These are phyloP conservation scores for Pontederia crassipes DNA, from an alignment of 176 grass and related monocot genomes.

Conservation along the genomic window DNA sequence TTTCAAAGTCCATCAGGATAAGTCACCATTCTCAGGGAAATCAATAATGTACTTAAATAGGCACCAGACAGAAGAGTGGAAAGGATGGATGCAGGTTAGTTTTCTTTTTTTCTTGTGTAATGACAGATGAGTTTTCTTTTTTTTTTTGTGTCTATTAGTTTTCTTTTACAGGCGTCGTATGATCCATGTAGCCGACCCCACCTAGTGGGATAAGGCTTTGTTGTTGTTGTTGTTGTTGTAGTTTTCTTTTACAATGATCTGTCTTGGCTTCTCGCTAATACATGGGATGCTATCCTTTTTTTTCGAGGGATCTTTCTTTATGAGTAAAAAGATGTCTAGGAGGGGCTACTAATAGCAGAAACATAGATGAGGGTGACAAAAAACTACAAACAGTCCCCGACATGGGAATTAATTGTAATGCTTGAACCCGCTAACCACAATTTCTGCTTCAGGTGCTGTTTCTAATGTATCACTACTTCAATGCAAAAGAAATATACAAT, in stretches of 20 bases:
- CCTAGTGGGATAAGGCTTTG: too few relatives aligned
- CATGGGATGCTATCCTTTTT: too few relatives aligned
- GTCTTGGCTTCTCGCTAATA: too few relatives aligned
- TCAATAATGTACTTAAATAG: constrained; percentile 86
- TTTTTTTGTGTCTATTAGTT: not conserved
- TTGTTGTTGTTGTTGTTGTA: too few relatives aligned
- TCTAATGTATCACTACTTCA: constrained; percentile 99
- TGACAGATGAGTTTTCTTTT: not conserved
- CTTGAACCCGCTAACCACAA: constrained; percentile 8
- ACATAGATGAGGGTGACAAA: too few relatives aligned
- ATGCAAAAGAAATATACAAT: constrained; percentile 99
- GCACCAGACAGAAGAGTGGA: constrained; percentile 99
- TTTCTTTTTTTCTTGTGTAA: constrained; percentile 3
- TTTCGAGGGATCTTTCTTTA: too few relatives aligned
- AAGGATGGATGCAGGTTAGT: constrained; percentile 98
- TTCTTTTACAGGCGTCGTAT: too few relatives aligned
- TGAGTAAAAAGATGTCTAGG: too few relatives aligned
- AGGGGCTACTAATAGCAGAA: too few relatives aligned
- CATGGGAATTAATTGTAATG: too few relatives aligned
- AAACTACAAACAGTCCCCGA: not conserved
- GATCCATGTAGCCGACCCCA: too few relatives aligned
- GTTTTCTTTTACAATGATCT: not conserved
- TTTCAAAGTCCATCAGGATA: constrained; percentile 92
- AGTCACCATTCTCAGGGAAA: constrained; percentile 70
- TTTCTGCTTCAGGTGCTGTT: constrained; percentile 79